phyloP scores from a whole-genome alignment of 1,284 basidiomycete species.

The Pterula multifida region DNA sequence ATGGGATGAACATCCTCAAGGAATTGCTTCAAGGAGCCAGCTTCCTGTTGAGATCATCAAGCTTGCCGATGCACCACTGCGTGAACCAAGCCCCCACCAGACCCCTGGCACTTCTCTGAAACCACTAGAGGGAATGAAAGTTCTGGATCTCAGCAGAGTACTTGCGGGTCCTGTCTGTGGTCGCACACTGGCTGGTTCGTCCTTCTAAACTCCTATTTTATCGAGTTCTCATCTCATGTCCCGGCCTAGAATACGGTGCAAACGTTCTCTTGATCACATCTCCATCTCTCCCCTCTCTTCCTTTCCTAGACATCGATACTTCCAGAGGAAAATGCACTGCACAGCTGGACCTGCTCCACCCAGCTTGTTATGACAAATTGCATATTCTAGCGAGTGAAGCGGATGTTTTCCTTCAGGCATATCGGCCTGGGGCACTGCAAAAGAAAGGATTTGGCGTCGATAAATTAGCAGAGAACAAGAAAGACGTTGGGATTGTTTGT shows the following conservation, averaged over 20 bases:
- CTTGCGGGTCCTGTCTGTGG: slow-evolving; percentile 48
- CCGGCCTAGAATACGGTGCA: slow-evolving; percentile 39
- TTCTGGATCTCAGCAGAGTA: slow-evolving; percentile 47
- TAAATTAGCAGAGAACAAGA: slow-evolving; percentile 20
- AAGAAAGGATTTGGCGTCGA: slow-evolving; percentile 37
- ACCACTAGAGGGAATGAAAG: slow-evolving; percentile 37
- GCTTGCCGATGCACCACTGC: slow-evolving; percentile 35
- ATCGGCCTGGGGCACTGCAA: slow-evolving; percentile 42
- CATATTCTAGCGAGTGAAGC: slow-evolving; percentile 26
- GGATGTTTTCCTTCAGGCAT: slow-evolving; percentile 59
- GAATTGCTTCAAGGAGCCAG: slow-evolving; percentile 22
- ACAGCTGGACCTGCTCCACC: slow-evolving; percentile 39
- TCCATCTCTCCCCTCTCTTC: slow-evolving; percentile 40
- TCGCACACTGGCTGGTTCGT: slow-evolving; percentile 40
- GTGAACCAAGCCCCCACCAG: slow-evolving; percentile 10
- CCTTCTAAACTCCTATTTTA: not conserved
- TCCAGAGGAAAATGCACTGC: slow-evolving; percentile 56
- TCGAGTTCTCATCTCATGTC: slow-evolving; percentile 1
- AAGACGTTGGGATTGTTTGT: slow-evolving; percentile 31
- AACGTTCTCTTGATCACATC: slow-evolving; percentile 50
- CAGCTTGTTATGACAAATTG: slow-evolving; percentile 23
- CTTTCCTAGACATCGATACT: slow-evolving; percentile 45
- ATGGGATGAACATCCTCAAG: slow-evolving; percentile 42
- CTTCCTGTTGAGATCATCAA: slow-evolving; percentile 33
- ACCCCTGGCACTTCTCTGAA: slow-evolving; percentile 5